Evolutionary conservation across 768 basidiomycete genomes (phyloP).

Genomic region (Tephrocybe sp.): DNA sequence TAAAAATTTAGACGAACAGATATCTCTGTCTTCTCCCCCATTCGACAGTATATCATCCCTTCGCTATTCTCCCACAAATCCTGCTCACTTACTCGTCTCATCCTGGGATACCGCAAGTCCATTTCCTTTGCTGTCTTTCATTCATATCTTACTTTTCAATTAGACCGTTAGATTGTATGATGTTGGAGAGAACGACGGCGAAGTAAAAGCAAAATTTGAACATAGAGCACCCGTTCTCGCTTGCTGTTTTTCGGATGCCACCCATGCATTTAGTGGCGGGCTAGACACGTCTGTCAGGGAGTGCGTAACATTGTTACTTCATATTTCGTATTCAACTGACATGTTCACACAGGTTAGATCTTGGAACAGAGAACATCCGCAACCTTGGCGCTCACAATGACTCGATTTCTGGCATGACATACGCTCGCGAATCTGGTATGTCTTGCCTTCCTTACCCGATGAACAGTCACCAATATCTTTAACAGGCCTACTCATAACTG

Average conservation of each 20-base stretch:
- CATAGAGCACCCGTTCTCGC: conserved; percentile 89
- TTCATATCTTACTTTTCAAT: not conserved
- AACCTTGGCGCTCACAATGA: conserved; percentile 82
- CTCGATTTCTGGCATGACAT: conserved; percentile 75
- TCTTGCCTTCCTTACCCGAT: conserved; percentile 9
- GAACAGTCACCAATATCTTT: not conserved
- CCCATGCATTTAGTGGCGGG: conserved; percentile 80
- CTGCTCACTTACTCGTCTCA: conserved; percentile 76
- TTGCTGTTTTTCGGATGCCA: conserved; percentile 67
- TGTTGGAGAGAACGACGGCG: conserved; percentile 56
- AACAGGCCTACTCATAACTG: conserved; percentile 73
- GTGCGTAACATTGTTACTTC: conserved; percentile 50
- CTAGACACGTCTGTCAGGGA: conserved; percentile 80
- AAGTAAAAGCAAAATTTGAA: conserved; percentile 78
- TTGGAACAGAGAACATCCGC: conserved; percentile 66
- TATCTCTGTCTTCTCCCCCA: conserved; percentile 60
- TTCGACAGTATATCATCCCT: conserved; percentile 85
- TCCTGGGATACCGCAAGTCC: conserved; percentile 80
- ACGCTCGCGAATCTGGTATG: conserved; percentile 62
- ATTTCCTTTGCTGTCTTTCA: not conserved
- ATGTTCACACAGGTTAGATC: conserved; percentile 57
- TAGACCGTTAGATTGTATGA: conserved; percentile 48
- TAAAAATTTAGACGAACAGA: conserved; percentile 19
- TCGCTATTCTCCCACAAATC: conserved; percentile 76
- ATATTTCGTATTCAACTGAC: not conserved